Evolutionary conservation across 257 asterid genomes (phyloP).

Genomic region (Scutellaria galericulata): DNA sequence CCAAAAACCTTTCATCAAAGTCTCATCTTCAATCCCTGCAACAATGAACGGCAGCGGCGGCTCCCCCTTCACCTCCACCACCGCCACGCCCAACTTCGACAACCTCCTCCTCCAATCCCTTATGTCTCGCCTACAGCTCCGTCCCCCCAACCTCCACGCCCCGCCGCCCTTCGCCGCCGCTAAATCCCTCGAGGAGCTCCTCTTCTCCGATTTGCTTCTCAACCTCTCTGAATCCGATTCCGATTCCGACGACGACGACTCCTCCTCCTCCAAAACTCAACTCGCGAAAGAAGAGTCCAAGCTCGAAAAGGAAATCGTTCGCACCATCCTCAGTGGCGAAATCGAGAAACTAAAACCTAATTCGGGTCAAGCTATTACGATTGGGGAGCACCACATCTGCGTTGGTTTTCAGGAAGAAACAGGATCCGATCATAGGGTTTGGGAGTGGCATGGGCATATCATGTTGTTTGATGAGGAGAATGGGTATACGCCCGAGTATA

Average conservation of each 20-base stretch:
- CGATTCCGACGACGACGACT: conserved; percentile 48
- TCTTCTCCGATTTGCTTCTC: conserved; percentile 66
- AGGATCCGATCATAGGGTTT: conserved; percentile 80
- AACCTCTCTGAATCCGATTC: conserved; percentile 58
- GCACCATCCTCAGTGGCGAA: conserved; percentile 63
- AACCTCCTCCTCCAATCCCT: conserved; percentile 86
- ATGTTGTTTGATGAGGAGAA: conserved; percentile 92
- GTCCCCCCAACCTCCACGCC: conserved; percentile 45
- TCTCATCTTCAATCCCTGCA: conserved; percentile 31
- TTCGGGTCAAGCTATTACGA: conserved; percentile 83
- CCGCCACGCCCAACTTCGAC: conserved; percentile 79
- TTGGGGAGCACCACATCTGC: conserved; percentile 93
- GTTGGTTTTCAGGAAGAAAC: conserved; percentile 85
- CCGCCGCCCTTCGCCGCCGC: conserved; percentile 49
- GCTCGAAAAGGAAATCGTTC: conserved; percentile 82
- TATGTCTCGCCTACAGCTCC: conserved; percentile 78
- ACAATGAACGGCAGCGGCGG: conserved; percentile 46
- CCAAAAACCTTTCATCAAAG: conserved; percentile 42
- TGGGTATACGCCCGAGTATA: conserved; percentile 88
- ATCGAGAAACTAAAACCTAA: conserved; percentile 77
- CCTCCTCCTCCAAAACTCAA: conserved; percentile 63
- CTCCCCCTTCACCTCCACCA: conserved; percentile 50
- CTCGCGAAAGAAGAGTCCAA: conserved; percentile 84
- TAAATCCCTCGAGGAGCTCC: conserved; percentile 77
- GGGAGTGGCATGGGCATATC: conserved; percentile 99